Evolutionary conservation across 768 basidiomycete genomes (phyloP).

Genomic region (Mycena vulgaris): DNA sequence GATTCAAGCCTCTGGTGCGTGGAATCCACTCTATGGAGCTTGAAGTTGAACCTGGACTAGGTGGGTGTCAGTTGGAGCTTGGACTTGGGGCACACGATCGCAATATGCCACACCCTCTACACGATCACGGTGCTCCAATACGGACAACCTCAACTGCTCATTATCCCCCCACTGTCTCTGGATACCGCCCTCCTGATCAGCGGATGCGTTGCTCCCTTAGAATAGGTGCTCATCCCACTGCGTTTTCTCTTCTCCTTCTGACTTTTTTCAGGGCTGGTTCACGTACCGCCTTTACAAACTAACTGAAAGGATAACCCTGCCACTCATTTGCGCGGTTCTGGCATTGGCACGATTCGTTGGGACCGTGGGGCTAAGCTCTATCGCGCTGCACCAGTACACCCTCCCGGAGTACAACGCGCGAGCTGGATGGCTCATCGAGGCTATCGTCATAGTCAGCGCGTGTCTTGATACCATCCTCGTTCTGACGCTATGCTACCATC

Average conservation of each 20-base stretch:
- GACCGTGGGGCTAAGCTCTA: neutral
- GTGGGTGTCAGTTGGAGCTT: no score
- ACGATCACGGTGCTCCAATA: neutral
- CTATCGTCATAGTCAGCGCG: neutral
- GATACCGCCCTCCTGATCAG: neutral
- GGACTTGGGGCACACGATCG: neutral
- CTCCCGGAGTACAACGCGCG: neutral
- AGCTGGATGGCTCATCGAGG: neutral
- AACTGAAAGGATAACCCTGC: neutral
- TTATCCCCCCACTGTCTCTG: neutral
- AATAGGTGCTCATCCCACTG: neutral
- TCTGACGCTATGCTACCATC: neutral
- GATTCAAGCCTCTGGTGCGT: no score
- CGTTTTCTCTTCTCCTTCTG: neutral
- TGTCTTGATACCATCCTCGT: neutral
- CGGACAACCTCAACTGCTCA: neutral
- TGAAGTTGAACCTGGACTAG: no score
- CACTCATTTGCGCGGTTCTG: neutral
- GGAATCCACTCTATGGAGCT: no score
- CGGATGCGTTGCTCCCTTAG: slow-evolving; percentile 4
- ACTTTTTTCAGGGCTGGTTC: neutral
- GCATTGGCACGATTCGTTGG: neutral
- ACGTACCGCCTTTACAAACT: neutral
- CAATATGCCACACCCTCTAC: neutral
- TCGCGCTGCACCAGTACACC: neutral